These are phyloP conservation scores for Saccharum spontaneum DNA, from an alignment of 176 grass and related monocot genomes.

Conservation along the genomic window DNA sequence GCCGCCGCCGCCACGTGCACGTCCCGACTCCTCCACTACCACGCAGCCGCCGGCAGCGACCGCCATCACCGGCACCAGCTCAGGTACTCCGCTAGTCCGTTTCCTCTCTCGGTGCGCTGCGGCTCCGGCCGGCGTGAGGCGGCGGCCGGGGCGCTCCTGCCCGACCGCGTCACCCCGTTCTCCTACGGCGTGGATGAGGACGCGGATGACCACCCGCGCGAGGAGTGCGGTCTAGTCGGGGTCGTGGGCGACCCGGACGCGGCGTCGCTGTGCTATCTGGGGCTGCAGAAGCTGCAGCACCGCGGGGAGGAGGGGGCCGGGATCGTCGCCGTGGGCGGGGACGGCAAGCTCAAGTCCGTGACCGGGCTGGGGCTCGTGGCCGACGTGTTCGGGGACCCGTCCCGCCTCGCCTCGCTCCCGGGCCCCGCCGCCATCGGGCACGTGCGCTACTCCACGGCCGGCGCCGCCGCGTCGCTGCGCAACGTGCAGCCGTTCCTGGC, in stretches of 20 bases:
- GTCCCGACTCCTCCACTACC: conserved; percentile 26
- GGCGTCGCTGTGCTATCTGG: conserved; percentile 57
- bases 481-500: conserved; percentile 81
- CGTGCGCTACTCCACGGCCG: conserved; percentile 72
- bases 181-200: conserved; percentile 9
- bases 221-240: conserved; percentile 78
- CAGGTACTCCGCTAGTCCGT: conserved; percentile 1
- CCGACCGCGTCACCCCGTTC: conserved; percentile 28
- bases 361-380: conserved; percentile 59
- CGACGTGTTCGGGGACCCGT: conserved; percentile 54
- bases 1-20: conserved; percentile 11
- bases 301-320: conserved; percentile 74
- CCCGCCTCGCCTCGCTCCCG: conserved; percentile 44
- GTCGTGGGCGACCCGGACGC: conserved; percentile 66
- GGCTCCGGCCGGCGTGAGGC: background rate
- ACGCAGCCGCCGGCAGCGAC: background rate
- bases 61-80: background rate
- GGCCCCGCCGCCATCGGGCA: conserved; percentile 62
- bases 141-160: conserved; percentile 25
- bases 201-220: conserved; percentile 59
- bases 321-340: conserved; percentile 53
- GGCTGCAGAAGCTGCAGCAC: conserved; percentile 80
- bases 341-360: conserved; percentile 51
- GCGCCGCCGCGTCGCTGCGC: conserved; percentile 34
- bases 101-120: conserved; percentile 20